Evolutionary conservation across 345 rosid genomes (phyloP), one percentile per base, ranked within the genome.

Genomic region (Nasturtium officinale): DNA sequence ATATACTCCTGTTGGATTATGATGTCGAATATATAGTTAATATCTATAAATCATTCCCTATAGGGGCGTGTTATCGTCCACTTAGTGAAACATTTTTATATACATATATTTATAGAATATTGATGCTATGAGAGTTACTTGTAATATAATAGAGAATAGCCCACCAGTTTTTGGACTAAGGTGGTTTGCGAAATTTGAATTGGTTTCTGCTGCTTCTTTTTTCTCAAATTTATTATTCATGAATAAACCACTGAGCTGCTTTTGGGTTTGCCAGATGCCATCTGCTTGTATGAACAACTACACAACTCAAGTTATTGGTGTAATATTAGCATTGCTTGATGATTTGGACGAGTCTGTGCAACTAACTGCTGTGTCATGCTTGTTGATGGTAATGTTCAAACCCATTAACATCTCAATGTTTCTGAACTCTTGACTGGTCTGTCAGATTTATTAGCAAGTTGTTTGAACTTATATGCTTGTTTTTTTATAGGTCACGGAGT

Each of bases 261-360:
- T 67, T 9, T 54, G 28, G 63, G 33, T 32, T 29, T 63, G 61
- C 74, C 86, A 93, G 98, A 93, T 93, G 75, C 97, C 98, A 69
- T 79, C 92, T 37, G 69, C 85, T 80, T 89, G 90, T 75, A 86
- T 87, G 72, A 61, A 59, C 76, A 92, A 85, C 71, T 88, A 91
- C 81, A 79, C 91, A 71, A 83, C 85, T 66, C 95, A 94, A 86
- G 89, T 91, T 76, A 79, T 91, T 53, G 85, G 95, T 75, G 92
- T 94, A 61, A 91, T 91, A 77, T 81, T 91, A 77, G 95, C 95
- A 13, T 80, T 91, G 80, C 95, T 94, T 43, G 98, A 94, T 79
- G 98, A 94, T 80, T 73, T 81, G 46, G 93, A 89, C 54, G 97
- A 88, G 75, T 84, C 96, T 7, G 97, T 94, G 77, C 97, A 94